phyloP scores from a whole-genome alignment of 2,329 filamentous ascomycete species.

The Colletotrichum sp. region DNA sequence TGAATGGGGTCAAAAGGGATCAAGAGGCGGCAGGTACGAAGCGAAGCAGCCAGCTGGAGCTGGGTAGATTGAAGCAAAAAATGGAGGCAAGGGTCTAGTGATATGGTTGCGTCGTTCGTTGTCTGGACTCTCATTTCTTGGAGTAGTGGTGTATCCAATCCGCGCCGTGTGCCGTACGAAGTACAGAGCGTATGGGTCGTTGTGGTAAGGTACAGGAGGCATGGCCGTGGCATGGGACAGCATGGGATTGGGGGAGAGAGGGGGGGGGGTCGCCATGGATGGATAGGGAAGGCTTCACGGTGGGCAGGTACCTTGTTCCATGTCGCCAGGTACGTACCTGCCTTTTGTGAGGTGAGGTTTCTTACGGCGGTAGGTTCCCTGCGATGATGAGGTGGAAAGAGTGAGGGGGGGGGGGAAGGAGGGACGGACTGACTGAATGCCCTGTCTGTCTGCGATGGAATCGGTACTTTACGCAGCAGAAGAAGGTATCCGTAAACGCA shows the following conservation, averaged over 20 bases:
- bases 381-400: too few relatives aligned
- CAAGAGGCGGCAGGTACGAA: not conserved
- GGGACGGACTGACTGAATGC: too few relatives aligned
- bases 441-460: too few relatives aligned
- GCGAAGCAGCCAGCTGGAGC: not conserved
- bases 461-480: too few relatives aligned
- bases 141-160: not conserved
- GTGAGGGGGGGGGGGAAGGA: too few relatives aligned
- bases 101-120: conserved; percentile 23
- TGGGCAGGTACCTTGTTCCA: too few relatives aligned
- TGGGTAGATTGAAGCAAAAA: conserved; percentile 12
- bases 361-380: too few relatives aligned
- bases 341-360: too few relatives aligned
- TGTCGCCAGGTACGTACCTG: too few relatives aligned
- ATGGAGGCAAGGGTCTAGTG: conserved; percentile 14
- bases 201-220: not conserved
- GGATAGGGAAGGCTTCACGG: too few relatives aligned
- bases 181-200: not conserved
- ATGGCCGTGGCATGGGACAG: not conserved
- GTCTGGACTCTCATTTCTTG: conserved; percentile 18
- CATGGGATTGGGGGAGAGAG: not conserved
- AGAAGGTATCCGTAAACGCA: too few relatives aligned
- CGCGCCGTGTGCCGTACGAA: not conserved
- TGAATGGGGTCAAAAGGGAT: not conserved
- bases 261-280: too few relatives aligned